These are phyloP conservation scores for Russula emetica DNA, from an alignment of 768 basidiomycete species.

Conservation along the genomic window DNA sequence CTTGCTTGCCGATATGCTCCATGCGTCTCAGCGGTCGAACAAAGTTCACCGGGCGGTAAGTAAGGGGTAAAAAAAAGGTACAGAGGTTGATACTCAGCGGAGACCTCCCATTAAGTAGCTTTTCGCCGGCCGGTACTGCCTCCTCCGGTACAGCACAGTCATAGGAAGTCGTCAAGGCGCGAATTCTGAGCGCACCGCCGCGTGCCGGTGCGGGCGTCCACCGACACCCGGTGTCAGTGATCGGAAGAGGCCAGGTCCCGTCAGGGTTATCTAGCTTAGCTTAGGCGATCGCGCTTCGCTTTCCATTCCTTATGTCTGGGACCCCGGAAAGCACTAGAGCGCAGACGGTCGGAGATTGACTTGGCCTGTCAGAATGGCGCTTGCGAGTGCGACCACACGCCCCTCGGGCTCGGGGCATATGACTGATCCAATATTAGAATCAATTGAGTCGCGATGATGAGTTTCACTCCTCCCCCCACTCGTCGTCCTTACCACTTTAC, in stretches of 20 bases:
- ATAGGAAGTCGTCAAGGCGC: background rate
- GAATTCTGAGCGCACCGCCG: background rate
- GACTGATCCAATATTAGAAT: background rate
- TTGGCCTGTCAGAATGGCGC: background rate
- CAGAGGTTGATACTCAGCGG: background rate
- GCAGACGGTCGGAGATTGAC: background rate
- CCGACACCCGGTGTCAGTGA: background rate
- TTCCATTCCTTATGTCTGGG: background rate
- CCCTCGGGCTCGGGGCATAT: background rate
- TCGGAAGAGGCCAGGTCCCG: background rate
- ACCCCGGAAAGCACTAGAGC: constrained; percentile 5
- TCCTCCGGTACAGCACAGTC: background rate
- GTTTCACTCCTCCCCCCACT: background rate
- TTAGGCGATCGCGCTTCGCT: background rate
- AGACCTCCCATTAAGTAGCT: background rate
- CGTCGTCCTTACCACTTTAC: background rate
- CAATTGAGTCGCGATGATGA: background rate
- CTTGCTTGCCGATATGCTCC: background rate
- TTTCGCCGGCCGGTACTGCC: background rate
- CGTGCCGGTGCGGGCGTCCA: background rate
- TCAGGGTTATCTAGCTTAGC: background rate
- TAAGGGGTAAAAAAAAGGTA: background rate
- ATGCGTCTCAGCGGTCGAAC: background rate
- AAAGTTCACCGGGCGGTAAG: background rate
- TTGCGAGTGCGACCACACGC: background rate